Conservation (phyloP, 179 eudicot genomes). For the Nepenthes alata region DNA sequence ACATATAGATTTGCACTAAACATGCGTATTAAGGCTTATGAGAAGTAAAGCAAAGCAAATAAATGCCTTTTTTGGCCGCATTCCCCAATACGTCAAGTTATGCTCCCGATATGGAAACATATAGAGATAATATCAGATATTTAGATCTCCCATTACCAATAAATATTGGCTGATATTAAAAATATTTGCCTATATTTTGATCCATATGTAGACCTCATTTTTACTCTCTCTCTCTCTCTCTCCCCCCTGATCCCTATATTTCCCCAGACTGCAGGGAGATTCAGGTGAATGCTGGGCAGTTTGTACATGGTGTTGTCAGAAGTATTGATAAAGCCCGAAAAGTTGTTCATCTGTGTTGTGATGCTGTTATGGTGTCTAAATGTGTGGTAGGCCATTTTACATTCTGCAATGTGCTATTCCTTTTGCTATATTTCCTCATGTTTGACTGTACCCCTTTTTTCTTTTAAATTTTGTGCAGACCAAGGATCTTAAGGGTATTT, state of each 20-base stretch:
- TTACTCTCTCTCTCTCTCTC: not conserved
- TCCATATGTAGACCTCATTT: too few relatives aligned
- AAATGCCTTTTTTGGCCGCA: too few relatives aligned
- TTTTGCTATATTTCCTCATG: conserved; percentile 2
- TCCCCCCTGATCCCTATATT: not conserved
- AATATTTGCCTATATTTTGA: too few relatives aligned
- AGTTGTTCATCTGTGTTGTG: conserved; percentile 66
- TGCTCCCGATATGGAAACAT: too few relatives aligned
- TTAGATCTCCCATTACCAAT: too few relatives aligned
- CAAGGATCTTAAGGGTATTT: conserved; percentile 84
- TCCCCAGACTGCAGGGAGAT: conserved; percentile 32
- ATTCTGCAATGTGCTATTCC: not conserved
- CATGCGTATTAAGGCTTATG: too few relatives aligned
- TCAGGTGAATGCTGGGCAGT: conserved; percentile 36
- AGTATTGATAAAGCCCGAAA: conserved; percentile 70
- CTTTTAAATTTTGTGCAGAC: conserved; percentile 34
- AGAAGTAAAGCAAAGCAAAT: too few relatives aligned
- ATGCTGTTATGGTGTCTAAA: conserved; percentile 52
- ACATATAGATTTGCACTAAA: too few relatives aligned
- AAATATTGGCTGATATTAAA: too few relatives aligned
- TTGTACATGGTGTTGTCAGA: conserved; percentile 76
- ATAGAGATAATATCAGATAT: too few relatives aligned
- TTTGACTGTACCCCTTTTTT: conserved; percentile 8
- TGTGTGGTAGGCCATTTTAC: conserved; percentile 51
- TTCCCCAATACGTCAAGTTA: too few relatives aligned